These are phyloP conservation scores for Fomitopsis palustris DNA, from an alignment of 1,284 basidiomycete genomes.

Conservation along the genomic window DNA sequence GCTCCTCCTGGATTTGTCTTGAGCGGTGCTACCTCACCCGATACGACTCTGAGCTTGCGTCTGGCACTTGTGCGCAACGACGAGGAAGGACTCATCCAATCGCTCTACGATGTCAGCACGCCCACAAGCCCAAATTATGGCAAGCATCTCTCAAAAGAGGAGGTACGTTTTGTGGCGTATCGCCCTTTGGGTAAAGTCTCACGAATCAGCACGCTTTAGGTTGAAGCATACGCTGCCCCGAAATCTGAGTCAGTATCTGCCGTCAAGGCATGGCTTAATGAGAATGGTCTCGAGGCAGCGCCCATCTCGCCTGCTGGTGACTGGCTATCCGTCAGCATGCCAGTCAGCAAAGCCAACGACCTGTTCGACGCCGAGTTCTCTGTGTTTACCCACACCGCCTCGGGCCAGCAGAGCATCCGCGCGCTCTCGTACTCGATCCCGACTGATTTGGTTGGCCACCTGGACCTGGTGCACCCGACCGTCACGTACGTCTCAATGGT, in stretches of 20 bases:
- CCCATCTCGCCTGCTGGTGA: slow-evolving; percentile 34
- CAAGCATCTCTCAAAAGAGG: slow-evolving; percentile 16
- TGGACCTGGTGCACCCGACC: slow-evolving; percentile 41
- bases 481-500: slow-evolving; percentile 19
- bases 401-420: slow-evolving; percentile 29
- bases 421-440: slow-evolving; percentile 42
- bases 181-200: slow-evolving; percentile 5
- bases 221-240: slow-evolving; percentile 30
- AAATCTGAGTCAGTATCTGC: slow-evolving; percentile 29
- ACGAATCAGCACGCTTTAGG: background rate
- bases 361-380: slow-evolving; percentile 37
- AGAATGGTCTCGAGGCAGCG: slow-evolving; percentile 31
- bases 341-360: slow-evolving; percentile 34
- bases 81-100: slow-evolving; percentile 32
- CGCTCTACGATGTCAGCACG: slow-evolving; percentile 19
- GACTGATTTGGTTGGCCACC: slow-evolving; percentile 30
- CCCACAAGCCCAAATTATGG: slow-evolving; percentile 18
- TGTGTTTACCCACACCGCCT: slow-evolving; percentile 33
- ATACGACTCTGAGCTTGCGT: slow-evolving; percentile 28
- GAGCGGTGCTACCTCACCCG: slow-evolving; percentile 22
- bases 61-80: slow-evolving; percentile 34
- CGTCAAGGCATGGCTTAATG: slow-evolving; percentile 35
- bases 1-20: slow-evolving; percentile 28
- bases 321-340: slow-evolving; percentile 36
- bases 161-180: slow-evolving; percentile 10